A percentile compares a stretch with the other conserved stretches of the same genome.
phyloP scores from a whole-genome alignment of 1,284 basidiomycete species.

The Stygiomarasmius scandens region DNA sequence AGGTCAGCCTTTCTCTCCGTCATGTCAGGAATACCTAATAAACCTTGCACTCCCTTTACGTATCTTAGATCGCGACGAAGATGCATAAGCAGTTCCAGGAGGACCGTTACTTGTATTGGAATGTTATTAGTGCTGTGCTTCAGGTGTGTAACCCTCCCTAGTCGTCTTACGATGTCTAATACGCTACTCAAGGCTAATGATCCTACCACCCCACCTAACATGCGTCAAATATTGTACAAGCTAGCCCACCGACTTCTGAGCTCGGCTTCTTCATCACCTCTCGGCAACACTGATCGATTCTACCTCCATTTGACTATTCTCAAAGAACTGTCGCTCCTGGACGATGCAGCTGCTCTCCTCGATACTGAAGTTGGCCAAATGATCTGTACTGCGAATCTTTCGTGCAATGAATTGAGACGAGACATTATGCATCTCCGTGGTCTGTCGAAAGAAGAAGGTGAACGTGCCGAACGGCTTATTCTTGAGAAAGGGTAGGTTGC shows the following conservation, averaged over 20 bases:
- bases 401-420: slow-evolving; percentile 74
- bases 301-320: slow-evolving; percentile 75
- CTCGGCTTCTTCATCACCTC: slow-evolving; percentile 61
- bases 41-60: slow-evolving; percentile 14
- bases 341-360: slow-evolving; percentile 74
- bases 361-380: slow-evolving; percentile 65
- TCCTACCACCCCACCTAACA: slow-evolving; percentile 54
- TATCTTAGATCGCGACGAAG: slow-evolving; percentile 64
- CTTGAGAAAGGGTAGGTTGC: slow-evolving; percentile 56
- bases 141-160: slow-evolving; percentile 47
- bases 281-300: slow-evolving; percentile 72
- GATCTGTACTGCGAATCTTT: slow-evolving; percentile 71
- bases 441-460: slow-evolving; percentile 60
- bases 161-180: slow-evolving; percentile 1
- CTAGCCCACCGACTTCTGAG: slow-evolving; percentile 70
- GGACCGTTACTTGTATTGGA: slow-evolving; percentile 84
- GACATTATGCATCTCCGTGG: slow-evolving; percentile 64
- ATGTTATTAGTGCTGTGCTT: slow-evolving; percentile 76
- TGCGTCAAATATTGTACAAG: slow-evolving; percentile 69
- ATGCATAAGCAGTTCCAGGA: slow-evolving; percentile 80
- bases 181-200: slow-evolving; percentile 58
- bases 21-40: slow-evolving; percentile 5
- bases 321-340: slow-evolving; percentile 63
- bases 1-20: slow-evolving; percentile 44
- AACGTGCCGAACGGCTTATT: slow-evolving; percentile 57